Percentiles rank a stretch among this genome's conserved stretches.
phyloP scores from a whole-genome alignment of 1,139 yeast species.

The Blastobotrys indianensis region DNA sequence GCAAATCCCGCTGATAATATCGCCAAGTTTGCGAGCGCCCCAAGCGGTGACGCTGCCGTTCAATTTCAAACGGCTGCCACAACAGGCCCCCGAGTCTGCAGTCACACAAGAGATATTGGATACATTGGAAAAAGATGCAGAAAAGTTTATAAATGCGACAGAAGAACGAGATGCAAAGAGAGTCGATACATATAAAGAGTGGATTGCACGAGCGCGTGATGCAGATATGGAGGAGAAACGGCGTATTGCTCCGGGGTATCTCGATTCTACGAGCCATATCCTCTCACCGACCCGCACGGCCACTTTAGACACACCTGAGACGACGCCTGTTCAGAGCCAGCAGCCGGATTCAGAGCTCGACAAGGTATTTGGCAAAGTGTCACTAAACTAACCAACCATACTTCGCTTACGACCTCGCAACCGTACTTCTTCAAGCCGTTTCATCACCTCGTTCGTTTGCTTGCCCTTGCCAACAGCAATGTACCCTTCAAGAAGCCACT shows the following conservation, averaged over 20 bases:
- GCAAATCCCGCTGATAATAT: conserved; percentile 54
- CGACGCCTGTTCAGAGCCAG: not conserved
- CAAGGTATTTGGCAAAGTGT: conserved; percentile 20
- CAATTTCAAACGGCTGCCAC: conserved; percentile 38
- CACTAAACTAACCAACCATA: conserved; percentile 58
- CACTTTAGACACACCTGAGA: not conserved
- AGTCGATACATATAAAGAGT: conserved; percentile 26
- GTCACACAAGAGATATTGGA: conserved; percentile 8
- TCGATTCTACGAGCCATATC: conserved; percentile 30
- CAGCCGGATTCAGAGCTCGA: conserved; percentile 15
- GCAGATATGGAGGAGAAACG: conserved; percentile 29
- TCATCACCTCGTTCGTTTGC: conserved; percentile 45
- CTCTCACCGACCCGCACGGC: conserved; percentile 25
- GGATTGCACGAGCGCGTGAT: conserved; percentile 30
- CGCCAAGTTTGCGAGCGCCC: conserved; percentile 53
- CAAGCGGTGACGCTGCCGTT: conserved; percentile 51
- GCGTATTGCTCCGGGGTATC: conserved; percentile 42
- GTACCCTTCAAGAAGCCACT: conserved; percentile 75
- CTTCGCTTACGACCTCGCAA: conserved; percentile 92
- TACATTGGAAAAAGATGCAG: conserved; percentile 24
- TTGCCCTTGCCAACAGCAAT: conserved; percentile 34
- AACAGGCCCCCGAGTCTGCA: conserved; percentile 4
- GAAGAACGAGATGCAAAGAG: conserved; percentile 28
- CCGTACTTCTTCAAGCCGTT: conserved; percentile 75
- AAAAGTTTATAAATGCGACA: conserved; percentile 25